These are phyloP conservation scores for Gynochthodes officinalis DNA, from an alignment of 257 asterid genomes.

Conservation along the genomic window DNA sequence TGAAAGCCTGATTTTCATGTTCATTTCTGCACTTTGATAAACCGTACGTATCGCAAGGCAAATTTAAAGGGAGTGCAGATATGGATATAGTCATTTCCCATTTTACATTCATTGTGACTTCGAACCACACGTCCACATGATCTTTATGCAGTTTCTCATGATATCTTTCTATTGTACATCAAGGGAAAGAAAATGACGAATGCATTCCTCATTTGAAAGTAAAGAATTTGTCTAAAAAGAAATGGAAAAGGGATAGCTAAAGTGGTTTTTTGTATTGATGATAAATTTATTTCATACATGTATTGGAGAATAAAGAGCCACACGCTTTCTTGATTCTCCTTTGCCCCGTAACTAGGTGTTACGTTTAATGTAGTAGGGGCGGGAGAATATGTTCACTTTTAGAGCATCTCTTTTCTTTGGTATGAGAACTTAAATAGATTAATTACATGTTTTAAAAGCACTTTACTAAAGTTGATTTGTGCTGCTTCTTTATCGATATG, in stretches of 20 bases:
- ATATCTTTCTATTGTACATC: background rate
- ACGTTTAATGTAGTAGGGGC: constrained; percentile 14
- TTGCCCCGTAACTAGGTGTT: constrained; percentile 9
- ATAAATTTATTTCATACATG: constrained; percentile 3
- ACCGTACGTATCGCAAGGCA: background rate
- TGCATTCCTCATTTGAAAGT: constrained; percentile 17
- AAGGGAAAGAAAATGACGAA: constrained; percentile 5
- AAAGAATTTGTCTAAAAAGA: constrained; percentile 24
- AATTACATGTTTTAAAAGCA: constrained; percentile 14
- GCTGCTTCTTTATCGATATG: constrained; percentile 14
- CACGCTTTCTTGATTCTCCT: constrained; percentile 23
- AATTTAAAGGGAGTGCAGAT: background rate
- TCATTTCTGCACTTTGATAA: background rate
- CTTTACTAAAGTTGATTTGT: constrained; percentile 23
- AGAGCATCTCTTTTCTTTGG: constrained; percentile 5
- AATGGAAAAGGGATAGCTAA: constrained; percentile 7
- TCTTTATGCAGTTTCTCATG: background rate
- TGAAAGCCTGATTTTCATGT: background rate
- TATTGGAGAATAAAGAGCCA: constrained; percentile 9
- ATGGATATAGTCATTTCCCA: no score
- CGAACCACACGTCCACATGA: no score
- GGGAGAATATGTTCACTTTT: constrained; percentile 7
- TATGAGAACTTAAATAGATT: constrained; percentile 18
- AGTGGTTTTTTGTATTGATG: constrained; percentile 10
- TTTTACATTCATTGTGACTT: no score